Evolutionary conservation across 2,329 filamentous ascomycete species (phyloP).

Genomic region (Trichoderma asperellum): DNA sequence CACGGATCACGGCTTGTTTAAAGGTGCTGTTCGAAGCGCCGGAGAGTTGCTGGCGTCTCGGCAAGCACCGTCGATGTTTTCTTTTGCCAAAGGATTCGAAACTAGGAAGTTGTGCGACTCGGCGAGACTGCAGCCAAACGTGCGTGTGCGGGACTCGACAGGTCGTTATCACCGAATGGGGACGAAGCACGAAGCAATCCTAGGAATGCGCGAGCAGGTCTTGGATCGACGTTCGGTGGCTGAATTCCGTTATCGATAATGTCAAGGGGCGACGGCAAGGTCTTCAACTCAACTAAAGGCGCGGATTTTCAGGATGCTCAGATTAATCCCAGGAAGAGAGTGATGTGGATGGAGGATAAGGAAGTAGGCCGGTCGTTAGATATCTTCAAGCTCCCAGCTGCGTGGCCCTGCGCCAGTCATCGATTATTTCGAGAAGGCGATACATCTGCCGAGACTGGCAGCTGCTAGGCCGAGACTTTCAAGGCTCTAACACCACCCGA

Average conservation of each 20-base stretch:
- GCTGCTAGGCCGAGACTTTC: neutral
- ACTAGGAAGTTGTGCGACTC: conserved; percentile 11
- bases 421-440: neutral
- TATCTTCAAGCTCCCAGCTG: conserved; percentile 12
- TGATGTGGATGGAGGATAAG: neutral
- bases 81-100: neutral
- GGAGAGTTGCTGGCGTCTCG: conserved; percentile 32
- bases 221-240: neutral
- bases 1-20: conserved; percentile 89
- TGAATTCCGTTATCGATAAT: neutral
- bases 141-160: conserved; percentile 18
- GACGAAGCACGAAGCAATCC: neutral
- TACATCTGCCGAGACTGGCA: neutral
- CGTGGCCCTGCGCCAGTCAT: neutral
- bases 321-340: neutral
- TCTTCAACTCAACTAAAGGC: neutral
- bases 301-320: neutral
- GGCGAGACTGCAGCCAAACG: neutral
- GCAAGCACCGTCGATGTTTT: neutral
- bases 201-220: neutral
- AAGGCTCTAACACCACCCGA: neutral
- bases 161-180: conserved; percentile 10
- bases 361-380: conserved; percentile 12
- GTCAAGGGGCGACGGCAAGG: neutral
- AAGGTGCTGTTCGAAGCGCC: conserved; percentile 63